A percentile compares a stretch with the other conserved stretches of the same genome.
These are phyloP conservation scores for Musa troglodytarum DNA, from an alignment of 176 grass and related monocot genomes.

Conservation along the genomic window DNA sequence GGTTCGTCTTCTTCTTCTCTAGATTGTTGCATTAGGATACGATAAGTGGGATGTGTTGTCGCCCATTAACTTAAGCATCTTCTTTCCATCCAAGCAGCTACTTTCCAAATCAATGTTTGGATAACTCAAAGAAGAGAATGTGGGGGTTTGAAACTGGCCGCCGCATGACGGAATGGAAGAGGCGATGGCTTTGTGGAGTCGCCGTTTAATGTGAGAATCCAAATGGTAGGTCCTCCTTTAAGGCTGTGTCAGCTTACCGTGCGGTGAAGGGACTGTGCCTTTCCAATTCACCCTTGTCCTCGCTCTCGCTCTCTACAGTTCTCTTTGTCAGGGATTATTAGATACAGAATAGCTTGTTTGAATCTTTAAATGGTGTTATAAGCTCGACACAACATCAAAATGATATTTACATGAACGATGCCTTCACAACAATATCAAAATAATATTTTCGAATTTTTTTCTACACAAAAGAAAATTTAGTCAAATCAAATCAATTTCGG, in stretches of 20 bases:
- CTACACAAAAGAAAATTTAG: too few species aligned
- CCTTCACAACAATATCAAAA: too few species aligned
- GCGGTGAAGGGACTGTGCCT: neutral
- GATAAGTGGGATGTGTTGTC: neutral
- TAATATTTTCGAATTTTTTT: too few species aligned
- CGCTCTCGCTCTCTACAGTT: neutral
- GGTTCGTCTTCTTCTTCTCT: neutral
- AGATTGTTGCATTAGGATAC: too few species aligned
- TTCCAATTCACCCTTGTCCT: neutral
- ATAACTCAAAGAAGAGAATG: too few species aligned
- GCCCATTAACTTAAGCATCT: neutral
- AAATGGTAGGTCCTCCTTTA: neutral
- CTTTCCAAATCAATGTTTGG: too few species aligned
- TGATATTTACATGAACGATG: too few species aligned
- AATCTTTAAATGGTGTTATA: too few species aligned
- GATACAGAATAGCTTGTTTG: too few species aligned
- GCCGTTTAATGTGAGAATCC: neutral
- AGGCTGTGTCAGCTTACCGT: neutral
- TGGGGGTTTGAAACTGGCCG: too few species aligned
- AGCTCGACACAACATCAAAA: too few species aligned
- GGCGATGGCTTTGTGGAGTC: neutral
- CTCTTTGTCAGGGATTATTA: neutral
- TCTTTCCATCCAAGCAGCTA: neutral
- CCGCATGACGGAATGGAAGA: neutral
- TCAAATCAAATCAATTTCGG: too few species aligned